phyloP scores from a whole-genome alignment of 192 early-diverging fungal genomes.

The Geranomyces variabilis region DNA sequence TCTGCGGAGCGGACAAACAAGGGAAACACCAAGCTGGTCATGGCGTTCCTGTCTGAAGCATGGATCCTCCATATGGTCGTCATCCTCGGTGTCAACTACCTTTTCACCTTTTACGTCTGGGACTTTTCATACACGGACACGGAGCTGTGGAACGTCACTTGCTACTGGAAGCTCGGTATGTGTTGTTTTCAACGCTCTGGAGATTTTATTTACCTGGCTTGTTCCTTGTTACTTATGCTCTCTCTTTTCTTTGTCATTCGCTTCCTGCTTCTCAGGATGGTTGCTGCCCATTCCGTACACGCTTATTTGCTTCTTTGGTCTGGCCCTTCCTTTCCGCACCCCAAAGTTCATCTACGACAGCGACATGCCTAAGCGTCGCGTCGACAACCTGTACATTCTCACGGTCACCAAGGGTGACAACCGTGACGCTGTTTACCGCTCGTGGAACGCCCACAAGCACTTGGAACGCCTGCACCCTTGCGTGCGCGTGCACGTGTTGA shows the following conservation, averaged over 20 bases:
- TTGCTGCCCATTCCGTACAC: slow-evolving; percentile 62
- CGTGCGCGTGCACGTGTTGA: slow-evolving; percentile 60
- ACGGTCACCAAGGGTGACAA: slow-evolving; percentile 62
- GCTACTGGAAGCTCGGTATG: slow-evolving; percentile 63
- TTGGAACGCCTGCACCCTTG: slow-evolving; percentile 55
- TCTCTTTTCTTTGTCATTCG: slow-evolving; percentile 11
- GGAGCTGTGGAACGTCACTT: slow-evolving; percentile 55
- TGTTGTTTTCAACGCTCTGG: too few species aligned
- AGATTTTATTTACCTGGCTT: too few species aligned
- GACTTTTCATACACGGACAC: slow-evolving; percentile 48
- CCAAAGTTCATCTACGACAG: slow-evolving; percentile 60
- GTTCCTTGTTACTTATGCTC: too few species aligned
- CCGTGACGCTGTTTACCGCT: slow-evolving; percentile 56
- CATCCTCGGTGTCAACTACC: slow-evolving; percentile 48
- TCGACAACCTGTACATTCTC: slow-evolving; percentile 64
- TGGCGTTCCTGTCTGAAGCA: slow-evolving; percentile 55
- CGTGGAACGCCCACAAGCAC: slow-evolving; percentile 61
- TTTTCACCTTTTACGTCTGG: slow-evolving; percentile 52
- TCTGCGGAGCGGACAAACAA: slow-evolving; percentile 49
- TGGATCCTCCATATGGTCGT: slow-evolving; percentile 58
- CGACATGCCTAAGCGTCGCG: slow-evolving; percentile 48
- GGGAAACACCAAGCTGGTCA: slow-evolving; percentile 57
- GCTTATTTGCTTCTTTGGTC: slow-evolving; percentile 61
- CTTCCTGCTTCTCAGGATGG: slow-evolving; percentile 39
- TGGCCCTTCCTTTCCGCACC: slow-evolving; percentile 58